A percentile compares a stretch with the other conserved stretches of the same genome.
Evolutionary conservation across 345 rosid species (phyloP).

Genomic region (Lepidium didymum): DNA sequence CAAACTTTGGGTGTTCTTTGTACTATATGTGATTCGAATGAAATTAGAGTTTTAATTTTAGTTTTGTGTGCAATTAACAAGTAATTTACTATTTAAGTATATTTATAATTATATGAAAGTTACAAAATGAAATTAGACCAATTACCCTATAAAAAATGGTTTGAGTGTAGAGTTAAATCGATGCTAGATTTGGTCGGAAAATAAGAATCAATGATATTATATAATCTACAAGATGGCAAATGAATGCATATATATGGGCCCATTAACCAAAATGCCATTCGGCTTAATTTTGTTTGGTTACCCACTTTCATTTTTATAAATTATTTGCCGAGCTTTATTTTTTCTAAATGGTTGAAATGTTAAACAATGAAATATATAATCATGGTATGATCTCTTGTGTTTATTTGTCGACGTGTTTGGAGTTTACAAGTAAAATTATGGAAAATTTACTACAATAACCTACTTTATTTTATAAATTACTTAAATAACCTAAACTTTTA

Average conservation of each 20-base stretch:
- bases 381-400: neutral
- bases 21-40: too few species aligned
- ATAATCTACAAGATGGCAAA: neutral
- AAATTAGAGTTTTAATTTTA: too few species aligned
- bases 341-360: neutral
- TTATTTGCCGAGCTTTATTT: neutral
- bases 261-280: slow-evolving; percentile 7
- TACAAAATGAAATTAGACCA: too few species aligned
- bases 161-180: slow-evolving; percentile 12
- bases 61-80: too few species aligned
- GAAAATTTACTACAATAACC: too few species aligned
- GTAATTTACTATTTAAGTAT: too few species aligned
- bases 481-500: too few species aligned
- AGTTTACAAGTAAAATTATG: neutral
- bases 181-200: slow-evolving; percentile 19
- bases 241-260: neutral
- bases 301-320: slow-evolving; percentile 5
- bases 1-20: too few species aligned
- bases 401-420: neutral
- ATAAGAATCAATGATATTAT: slow-evolving; percentile 5
- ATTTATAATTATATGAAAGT: too few species aligned
- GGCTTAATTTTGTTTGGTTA: slow-evolving; percentile 18
- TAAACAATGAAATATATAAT: neutral
- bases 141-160: too few species aligned
- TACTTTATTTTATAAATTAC: too few species aligned